Evolutionary conservation across 306 rosid species (phyloP), one percentile per base, ranked within the genome.

Genomic region (Vigna mungo): DNA sequence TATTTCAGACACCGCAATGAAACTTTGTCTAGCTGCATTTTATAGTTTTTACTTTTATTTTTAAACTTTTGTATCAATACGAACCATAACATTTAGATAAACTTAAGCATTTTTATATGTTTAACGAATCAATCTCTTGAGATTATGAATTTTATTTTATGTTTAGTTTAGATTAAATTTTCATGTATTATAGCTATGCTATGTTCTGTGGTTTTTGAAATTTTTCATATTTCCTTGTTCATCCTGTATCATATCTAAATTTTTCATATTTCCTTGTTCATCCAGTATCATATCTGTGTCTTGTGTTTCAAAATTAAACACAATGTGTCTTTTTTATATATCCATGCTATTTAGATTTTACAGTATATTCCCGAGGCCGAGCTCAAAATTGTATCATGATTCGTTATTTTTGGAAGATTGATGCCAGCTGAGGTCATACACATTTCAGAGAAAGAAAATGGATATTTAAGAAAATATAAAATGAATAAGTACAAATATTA

Each of bases 351-450:
- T 27, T 59, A 27, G 23, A 62, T 34, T 62, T 61, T 8, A 34
- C 15, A 12, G 72, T 21, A 48, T 12, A 15, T 82, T 72, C 5
- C 55, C 60, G 49, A 27, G 49, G 53, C 27, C 16, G 74, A 76
- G 68, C 55, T 53, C 68, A 52, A 70, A 59, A 11, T 34, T 11
- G 44, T 17, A 60, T 39, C 63, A 54, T 69, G 80, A 74, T 74
- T 27, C 16, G 10, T 37, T 62, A 9, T 49, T 68, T 61, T 60
- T 13, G 60, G 67, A 75, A 41, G 53, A 58, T 17, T 6, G 14
- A 74, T 68, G 36, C 69, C 16, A 5, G 76, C 21, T 44, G 56
- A 41, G 15, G 80, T 74, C 23, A 17, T 59, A 68, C 56, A 52
- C 41, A 69, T 63, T 52, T 43, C 46, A 63, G 47, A 61, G 71